phyloP scores from a whole-genome alignment of 192 early-diverging fungal species.

The Borealophlyctis nickersoniae region DNA sequence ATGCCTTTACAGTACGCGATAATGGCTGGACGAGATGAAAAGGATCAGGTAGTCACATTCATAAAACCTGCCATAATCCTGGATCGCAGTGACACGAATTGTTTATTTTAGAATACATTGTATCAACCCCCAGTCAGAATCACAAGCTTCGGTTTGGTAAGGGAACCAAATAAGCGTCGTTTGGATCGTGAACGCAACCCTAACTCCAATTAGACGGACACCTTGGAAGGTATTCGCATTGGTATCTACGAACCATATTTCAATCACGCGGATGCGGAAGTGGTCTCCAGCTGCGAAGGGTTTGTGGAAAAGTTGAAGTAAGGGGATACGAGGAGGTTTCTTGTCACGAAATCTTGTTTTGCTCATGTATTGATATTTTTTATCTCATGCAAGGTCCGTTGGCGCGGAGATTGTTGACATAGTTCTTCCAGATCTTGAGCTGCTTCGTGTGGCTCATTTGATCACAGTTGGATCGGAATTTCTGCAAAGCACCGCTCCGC shows the following conservation, averaged over 20 bases:
- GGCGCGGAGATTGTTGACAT: conserved; percentile 66
- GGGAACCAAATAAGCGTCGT: too few species aligned
- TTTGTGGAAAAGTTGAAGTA: conserved; percentile 17
- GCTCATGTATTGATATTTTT: not conserved
- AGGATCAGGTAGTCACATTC: too few species aligned
- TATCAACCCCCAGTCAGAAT: conserved; percentile 53
- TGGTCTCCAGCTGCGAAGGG: conserved; percentile 41
- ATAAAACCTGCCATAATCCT: too few species aligned
- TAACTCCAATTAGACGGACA: conserved; percentile 13
- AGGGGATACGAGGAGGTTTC: not conserved
- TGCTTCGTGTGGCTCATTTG: conserved; percentile 54
- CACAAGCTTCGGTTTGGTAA: conserved; percentile 19
- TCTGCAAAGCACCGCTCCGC: conserved; percentile 14
- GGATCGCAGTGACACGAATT: too few species aligned
- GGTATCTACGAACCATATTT: conserved; percentile 54
- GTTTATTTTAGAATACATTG: conserved; percentile 33
- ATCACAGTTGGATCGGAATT: conserved; percentile 67
- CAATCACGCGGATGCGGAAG: conserved; percentile 20
- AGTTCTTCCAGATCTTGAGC: conserved; percentile 57
- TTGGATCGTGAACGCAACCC: too few species aligned
- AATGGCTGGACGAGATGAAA: conserved; percentile 59
- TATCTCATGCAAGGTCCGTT: conserved; percentile 8
- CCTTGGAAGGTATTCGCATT: conserved; percentile 52
- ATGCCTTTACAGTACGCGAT: conserved; percentile 42
- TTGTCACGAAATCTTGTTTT: conserved; percentile 2